phyloP scores from a whole-genome alignment of 2,329 filamentous ascomycete species.

The Eutypella sp. region DNA sequence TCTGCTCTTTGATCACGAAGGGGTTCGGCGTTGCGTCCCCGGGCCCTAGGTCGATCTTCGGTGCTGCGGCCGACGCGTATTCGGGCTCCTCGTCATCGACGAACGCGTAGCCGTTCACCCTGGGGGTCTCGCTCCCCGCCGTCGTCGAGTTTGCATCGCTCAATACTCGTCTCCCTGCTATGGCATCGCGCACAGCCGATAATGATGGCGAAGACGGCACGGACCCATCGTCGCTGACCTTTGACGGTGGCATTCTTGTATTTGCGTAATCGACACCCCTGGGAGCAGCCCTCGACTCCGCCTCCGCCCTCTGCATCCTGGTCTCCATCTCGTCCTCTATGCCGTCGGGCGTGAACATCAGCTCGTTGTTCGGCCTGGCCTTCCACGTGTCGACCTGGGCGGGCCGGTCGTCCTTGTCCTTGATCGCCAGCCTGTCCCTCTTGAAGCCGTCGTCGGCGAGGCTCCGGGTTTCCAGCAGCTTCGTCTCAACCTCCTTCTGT shows the following conservation, averaged over 20 bases:
- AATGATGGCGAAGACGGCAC: slow-evolving; percentile 75
- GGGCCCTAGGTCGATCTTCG: slow-evolving; percentile 53
- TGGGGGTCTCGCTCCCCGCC: slow-evolving; percentile 72
- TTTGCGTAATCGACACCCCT: slow-evolving; percentile 78
- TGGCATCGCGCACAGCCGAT: slow-evolving; percentile 78
- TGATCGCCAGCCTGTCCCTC: slow-evolving; percentile 56
- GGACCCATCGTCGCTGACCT: slow-evolving; percentile 32
- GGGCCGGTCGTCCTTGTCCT: slow-evolving; percentile 64
- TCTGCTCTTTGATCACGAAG: slow-evolving; percentile 72
- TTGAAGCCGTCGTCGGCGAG: slow-evolving; percentile 54
- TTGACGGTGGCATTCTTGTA: slow-evolving; percentile 64
- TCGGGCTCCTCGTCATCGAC: slow-evolving; percentile 74
- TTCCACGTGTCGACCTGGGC: slow-evolving; percentile 76
- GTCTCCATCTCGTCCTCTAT: slow-evolving; percentile 58
- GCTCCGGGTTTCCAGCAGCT: slow-evolving; percentile 40
- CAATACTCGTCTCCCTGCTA: slow-evolving; percentile 64
- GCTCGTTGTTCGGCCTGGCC: slow-evolving; percentile 66
- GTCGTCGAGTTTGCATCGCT: slow-evolving; percentile 56
- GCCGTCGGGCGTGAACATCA: slow-evolving; percentile 80
- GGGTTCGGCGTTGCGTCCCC: slow-evolving; percentile 66
- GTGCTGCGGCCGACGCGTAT: slow-evolving; percentile 33
- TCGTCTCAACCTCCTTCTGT: slow-evolving; percentile 57
- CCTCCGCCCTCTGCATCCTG: slow-evolving; percentile 62
- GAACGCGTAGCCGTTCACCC: slow-evolving; percentile 90
- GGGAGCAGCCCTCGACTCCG: slow-evolving; percentile 66